Evolutionary conservation across 192 early-diverging fungal species (phyloP).

Genomic region (Backusella parvicylindrica): DNA sequence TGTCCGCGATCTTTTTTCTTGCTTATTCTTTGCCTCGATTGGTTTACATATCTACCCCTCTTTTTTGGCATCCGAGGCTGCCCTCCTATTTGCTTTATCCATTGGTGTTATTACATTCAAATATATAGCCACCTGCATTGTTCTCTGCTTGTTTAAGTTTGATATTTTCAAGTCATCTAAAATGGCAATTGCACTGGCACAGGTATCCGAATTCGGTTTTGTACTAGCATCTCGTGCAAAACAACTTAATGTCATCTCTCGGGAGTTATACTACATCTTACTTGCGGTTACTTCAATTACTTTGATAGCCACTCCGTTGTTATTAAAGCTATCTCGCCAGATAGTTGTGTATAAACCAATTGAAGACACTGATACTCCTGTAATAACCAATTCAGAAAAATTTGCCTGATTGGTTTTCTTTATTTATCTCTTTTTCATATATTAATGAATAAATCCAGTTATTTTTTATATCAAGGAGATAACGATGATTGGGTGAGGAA

Average conservation of each 20-base stretch:
- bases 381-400: background rate
- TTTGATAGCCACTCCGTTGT: slow-evolving; percentile 47
- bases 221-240: slow-evolving; percentile 57
- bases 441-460: background rate
- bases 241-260: slow-evolving; percentile 42
- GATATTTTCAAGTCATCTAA: slow-evolving; percentile 28
- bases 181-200: slow-evolving; percentile 49
- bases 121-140: slow-evolving; percentile 28
- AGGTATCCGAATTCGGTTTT: slow-evolving; percentile 60
- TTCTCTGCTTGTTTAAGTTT: slow-evolving; percentile 42
- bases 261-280: slow-evolving; percentile 53
- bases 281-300: slow-evolving; percentile 47
- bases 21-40: slow-evolving; percentile 57
- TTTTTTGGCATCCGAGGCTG: slow-evolving; percentile 46
- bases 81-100: slow-evolving; percentile 43
- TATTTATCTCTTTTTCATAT: background rate
- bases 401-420: background rate
- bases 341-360: background rate
- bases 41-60: slow-evolving; percentile 58
- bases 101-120: slow-evolving; percentile 46
- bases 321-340: slow-evolving; percentile 41
- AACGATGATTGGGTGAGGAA: background rate
- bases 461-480: background rate
- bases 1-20: slow-evolving; percentile 49
- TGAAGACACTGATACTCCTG: background rate